These are phyloP conservation scores for Aciculosporium take DNA, from an alignment of 2,329 filamentous ascomycete species.

Conservation along the genomic window DNA sequence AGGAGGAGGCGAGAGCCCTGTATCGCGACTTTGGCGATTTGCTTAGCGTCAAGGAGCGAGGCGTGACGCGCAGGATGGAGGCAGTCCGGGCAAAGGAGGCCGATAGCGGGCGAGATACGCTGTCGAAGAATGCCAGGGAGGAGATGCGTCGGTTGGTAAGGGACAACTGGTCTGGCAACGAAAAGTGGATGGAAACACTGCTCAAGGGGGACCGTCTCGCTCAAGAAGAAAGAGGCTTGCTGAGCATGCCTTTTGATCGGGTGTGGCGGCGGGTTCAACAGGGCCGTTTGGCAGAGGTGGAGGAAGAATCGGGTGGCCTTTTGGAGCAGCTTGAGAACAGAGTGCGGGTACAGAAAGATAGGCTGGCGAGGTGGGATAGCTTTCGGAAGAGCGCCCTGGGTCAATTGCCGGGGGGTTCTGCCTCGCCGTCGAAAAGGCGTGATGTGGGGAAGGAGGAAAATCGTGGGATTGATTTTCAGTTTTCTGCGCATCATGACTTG, in stretches of 20 bases:
- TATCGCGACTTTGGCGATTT: constrained; percentile 52
- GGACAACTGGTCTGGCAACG: constrained; percentile 67
- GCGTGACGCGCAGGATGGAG: constrained; percentile 40
- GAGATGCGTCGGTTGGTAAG: constrained; percentile 46
- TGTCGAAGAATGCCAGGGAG: constrained; percentile 27
- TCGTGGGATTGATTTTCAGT: constrained; percentile 39
- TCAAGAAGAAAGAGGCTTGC: constrained; percentile 44
- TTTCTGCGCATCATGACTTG: constrained; percentile 36
- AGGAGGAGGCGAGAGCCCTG: constrained; percentile 40
- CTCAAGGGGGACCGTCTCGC: constrained; percentile 48
- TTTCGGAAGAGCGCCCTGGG: constrained; percentile 41
- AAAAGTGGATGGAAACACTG: constrained; percentile 58
- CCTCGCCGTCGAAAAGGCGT: constrained; percentile 13
- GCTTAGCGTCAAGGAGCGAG: constrained; percentile 47
- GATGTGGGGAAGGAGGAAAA: constrained; percentile 10
- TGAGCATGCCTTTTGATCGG: constrained; percentile 52
- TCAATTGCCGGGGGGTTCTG: constrained; percentile 10
- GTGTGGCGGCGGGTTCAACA: constrained; percentile 56
- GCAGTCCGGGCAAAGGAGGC: constrained; percentile 22
- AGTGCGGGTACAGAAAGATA: constrained; percentile 49
- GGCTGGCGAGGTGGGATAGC: constrained; percentile 60
- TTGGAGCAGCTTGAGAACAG: constrained; percentile 58
- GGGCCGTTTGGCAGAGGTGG: constrained; percentile 41
- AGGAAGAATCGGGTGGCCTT: constrained; percentile 36
- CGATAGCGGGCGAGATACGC: constrained; percentile 14